Evolutionary conservation across 331 rosid genomes (phyloP), one percentile per base, ranked within the genome.

Genomic region (Arachis monticola): DNA sequence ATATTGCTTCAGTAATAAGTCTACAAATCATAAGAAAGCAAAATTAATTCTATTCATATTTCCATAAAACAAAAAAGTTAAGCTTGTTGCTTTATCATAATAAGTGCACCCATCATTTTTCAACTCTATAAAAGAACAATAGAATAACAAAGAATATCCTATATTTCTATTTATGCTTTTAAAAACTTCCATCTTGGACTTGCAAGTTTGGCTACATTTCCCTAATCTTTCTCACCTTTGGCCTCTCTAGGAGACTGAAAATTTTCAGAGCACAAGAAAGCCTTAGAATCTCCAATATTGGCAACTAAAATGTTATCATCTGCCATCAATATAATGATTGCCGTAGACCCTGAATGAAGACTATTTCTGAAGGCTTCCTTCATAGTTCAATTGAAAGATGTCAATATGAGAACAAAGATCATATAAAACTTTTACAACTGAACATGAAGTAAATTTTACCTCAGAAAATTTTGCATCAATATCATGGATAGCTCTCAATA

Each of bases 281-380:
- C 97, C 86, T 92, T 92, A n/a, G 97, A 92, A 82, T 94, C 99
- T 83, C 99, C 97, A 78, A 94, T 78, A 79, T 94, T 94, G 58
- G 96, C 97, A 77, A 88, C 96, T 86, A 94, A 85, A 77, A 92
- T 83, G 73, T 92, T 93, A 74, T 86, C 99, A 67, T 92, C 93
- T 11, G 96, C 97, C 63, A 92, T 61, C 76, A 94, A 78, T 67
- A 83, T 75, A 75, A 90, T 40, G 46, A 97, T 88, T 48, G 99
- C 97, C 0, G 99, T 92, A 46, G 99, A 94, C 61, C 97, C 97
- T 1, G 99, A 88, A 73, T 72, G 81, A 59, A 94, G 77, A 72
- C 83, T 78, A 60, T 72, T 81, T 70, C 85, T 82, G 74, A 83
- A 85, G 58, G 97, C 97, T 85, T 94, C 97, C 99, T 94, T 81